These are phyloP conservation scores for Perilla frutescens DNA, from an alignment of 257 asterid species.

Conservation along the genomic window DNA sequence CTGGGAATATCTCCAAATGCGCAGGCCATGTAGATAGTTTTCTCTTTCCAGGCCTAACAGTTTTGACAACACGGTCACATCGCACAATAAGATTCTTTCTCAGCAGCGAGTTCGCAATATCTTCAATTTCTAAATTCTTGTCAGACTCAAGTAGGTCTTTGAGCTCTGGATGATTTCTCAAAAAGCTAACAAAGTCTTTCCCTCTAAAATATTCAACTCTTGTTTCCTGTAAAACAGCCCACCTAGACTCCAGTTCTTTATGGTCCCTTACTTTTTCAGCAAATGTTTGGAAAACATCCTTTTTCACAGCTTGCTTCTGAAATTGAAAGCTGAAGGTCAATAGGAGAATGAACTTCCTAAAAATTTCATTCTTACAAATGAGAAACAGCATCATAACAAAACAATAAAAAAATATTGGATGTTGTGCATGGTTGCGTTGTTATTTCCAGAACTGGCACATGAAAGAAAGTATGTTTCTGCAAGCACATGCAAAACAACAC, in stretches of 20 bases:
- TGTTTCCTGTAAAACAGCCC: constrained; percentile 99
- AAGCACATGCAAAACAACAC: constrained; percentile 2
- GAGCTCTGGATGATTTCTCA: constrained; percentile 79
- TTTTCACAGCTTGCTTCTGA: constrained; percentile 85
- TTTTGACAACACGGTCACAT: constrained; percentile 94
- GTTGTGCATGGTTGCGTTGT: constrained; percentile 13
- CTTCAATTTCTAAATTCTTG: constrained; percentile 75
- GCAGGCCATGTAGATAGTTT: constrained; percentile 99
- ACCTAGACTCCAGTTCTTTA: constrained; percentile 92
- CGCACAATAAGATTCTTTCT: constrained; percentile 87
- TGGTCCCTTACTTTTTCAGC: constrained; percentile 98
- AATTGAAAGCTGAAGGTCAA: constrained; percentile 40
- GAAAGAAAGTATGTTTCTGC: constrained; percentile 1
- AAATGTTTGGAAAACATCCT: constrained; percentile 82
- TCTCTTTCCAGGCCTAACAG: constrained; percentile 94
- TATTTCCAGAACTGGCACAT: constrained; percentile 1
- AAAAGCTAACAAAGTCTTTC: constrained; percentile 81
- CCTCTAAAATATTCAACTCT: constrained; percentile 97
- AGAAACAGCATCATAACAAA: constrained; percentile 28
- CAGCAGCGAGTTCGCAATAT: constrained; percentile 74
- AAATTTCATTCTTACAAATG: constrained; percentile 21
- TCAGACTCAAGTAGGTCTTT: constrained; percentile 82
- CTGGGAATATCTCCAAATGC: constrained; percentile 84
- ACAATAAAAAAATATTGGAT: background rate
- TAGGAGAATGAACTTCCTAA: constrained; percentile 1